These are phyloP conservation scores for Leptographium radiaticola DNA, from an alignment of 2,329 filamentous ascomycete genomes.

Conservation along the genomic window DNA sequence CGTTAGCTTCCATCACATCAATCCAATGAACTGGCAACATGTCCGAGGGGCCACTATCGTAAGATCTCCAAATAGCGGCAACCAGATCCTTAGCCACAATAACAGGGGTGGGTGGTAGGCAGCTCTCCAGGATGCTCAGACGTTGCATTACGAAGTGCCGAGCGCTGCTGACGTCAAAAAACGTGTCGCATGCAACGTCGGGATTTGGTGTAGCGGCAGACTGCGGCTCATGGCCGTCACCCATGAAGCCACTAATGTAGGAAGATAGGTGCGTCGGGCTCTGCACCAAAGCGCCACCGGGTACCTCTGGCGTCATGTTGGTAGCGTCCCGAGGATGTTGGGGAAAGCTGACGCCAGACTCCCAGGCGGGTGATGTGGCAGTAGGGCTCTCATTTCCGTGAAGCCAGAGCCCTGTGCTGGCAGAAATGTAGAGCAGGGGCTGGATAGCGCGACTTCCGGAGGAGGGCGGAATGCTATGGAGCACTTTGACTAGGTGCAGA, in stretches of 20 bases:
- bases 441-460: conserved; percentile 10
- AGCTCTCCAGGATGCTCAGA: conserved; percentile 24
- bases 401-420: conserved; percentile 8
- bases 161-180: conserved; percentile 18
- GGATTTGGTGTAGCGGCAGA: neutral
- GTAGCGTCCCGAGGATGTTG: neutral
- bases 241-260: conserved; percentile 3
- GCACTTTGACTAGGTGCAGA: conserved; percentile 5
- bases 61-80: conserved; percentile 24
- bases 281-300: neutral
- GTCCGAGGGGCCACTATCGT: conserved; percentile 19
- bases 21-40: conserved; percentile 22
- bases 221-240: neutral
- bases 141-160: conserved; percentile 23
- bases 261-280: conserved; percentile 1
- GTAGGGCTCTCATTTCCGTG: neutral
- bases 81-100: conserved; percentile 24
- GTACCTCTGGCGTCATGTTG: neutral
- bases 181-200: neutral
- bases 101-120: conserved; percentile 24
- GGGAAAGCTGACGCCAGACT: neutral
- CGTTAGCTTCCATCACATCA: conserved; percentile 21
- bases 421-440: conserved; percentile 10
- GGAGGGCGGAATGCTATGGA: conserved; percentile 7
- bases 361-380: neutral